phyloP scores from a whole-genome alignment of 2,329 filamentous ascomycete genomes.

The Cladosporium cucumerinum region DNA sequence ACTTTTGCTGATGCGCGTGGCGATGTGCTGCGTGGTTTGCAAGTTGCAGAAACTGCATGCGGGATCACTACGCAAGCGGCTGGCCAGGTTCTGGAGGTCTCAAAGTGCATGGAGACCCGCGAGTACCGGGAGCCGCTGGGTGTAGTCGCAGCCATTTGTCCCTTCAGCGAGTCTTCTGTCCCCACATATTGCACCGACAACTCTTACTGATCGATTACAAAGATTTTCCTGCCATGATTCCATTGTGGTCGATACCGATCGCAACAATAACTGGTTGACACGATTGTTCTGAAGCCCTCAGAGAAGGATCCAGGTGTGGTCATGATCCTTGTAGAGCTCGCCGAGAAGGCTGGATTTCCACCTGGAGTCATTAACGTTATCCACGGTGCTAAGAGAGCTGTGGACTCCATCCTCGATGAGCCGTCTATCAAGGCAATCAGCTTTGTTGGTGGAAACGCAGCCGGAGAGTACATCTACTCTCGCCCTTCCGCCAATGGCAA shows the following conservation, averaged over 20 bases:
- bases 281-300: conserved; percentile 77
- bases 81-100: background rate
- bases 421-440: conserved; percentile 80
- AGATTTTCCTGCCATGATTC: conserved; percentile 86
- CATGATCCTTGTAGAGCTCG: conserved; percentile 81
- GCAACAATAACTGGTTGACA: conserved; percentile 79
- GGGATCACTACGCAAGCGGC: conserved; percentile 70
- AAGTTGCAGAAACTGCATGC: conserved; percentile 74
- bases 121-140: background rate
- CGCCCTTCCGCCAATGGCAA: conserved; percentile 80
- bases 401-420: conserved; percentile 82
- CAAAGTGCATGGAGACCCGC: background rate
- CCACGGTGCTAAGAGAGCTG: conserved; percentile 59
- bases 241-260: conserved; percentile 81
- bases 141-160: background rate
- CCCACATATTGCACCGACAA: too few relatives aligned
- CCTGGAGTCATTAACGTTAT: conserved; percentile 78
- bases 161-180: background rate
- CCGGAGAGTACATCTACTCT: conserved; percentile 80
- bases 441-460: conserved; percentile 84
- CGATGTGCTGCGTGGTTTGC: conserved; percentile 75
- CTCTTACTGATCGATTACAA: conserved; percentile 56
- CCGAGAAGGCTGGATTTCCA: conserved; percentile 75
- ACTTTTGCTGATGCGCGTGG: conserved; percentile 79
- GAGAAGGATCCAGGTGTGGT: conserved; percentile 79